A percentile compares a stretch with the other conserved stretches of the same genome.
phyloP scores from a whole-genome alignment of 108 stramenopile genomes.

The Cyclotella baltica region DNA sequence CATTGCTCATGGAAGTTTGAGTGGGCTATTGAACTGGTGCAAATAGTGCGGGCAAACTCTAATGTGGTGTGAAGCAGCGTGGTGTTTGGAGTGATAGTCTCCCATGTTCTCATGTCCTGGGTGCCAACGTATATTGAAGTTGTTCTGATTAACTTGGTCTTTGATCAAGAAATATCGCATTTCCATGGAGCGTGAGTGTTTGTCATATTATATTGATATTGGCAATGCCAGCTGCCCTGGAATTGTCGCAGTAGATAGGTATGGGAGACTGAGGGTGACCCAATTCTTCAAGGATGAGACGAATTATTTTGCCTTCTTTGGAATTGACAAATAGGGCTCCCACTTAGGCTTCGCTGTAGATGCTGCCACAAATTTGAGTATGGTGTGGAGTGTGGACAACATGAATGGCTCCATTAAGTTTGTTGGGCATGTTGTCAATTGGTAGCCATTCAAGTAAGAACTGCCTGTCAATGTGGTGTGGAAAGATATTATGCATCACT shows the following conservation, averaged over 20 bases:
- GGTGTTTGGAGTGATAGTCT: conserved; percentile 55
- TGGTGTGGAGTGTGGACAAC: neutral
- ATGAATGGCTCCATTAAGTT: neutral
- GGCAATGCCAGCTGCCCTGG: conserved; percentile 6
- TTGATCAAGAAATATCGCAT: conserved; percentile 10
- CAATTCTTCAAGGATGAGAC: conserved; percentile 4
- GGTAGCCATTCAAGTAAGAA: conserved; percentile 17
- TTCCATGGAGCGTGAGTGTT: conserved; percentile 11
- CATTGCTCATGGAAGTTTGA: neutral
- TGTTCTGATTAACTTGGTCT: conserved; percentile 40
- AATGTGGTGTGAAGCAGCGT: conserved; percentile 38
- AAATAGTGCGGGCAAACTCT: conserved; percentile 1
- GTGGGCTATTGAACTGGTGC: neutral
- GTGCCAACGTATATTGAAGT: conserved; percentile 43
- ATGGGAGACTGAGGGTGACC: conserved; percentile 58
- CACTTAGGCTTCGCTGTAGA: conserved; percentile 11
- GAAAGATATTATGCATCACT: conserved; percentile 1
- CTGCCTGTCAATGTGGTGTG: neutral
- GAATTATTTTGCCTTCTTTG: no score
- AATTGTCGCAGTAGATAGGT: conserved; percentile 6
- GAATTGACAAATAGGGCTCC: conserved; percentile 2
- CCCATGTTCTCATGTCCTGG: conserved; percentile 39
- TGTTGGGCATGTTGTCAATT: conserved; percentile 15
- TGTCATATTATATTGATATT: conserved; percentile 9
- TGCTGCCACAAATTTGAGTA: conserved; percentile 1